A percentile compares a stretch with the other conserved stretches of the same genome.
Conservation (phyloP, 495 filamentous ascomycete genomes). For the Penicillium paradoxum region DNA sequence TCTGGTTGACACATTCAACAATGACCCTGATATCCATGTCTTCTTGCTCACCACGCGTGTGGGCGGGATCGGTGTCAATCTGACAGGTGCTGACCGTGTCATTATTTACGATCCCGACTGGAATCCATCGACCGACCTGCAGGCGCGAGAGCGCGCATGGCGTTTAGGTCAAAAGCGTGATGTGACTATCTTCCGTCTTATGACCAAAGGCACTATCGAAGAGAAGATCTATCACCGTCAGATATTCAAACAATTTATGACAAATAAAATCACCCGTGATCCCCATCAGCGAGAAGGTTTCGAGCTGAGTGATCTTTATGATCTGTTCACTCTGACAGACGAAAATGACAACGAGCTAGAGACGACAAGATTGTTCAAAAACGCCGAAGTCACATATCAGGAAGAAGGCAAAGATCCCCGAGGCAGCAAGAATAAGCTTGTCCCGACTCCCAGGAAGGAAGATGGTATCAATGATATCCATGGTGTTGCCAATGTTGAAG, state of each 20-base stretch:
- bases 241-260: constrained; percentile 94
- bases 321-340: constrained; percentile 77
- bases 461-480: constrained; percentile 44
- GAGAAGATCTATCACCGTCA: constrained; percentile 99
- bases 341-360: constrained; percentile 68
- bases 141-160: constrained; percentile 96
- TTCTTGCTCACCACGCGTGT: constrained; percentile 95
- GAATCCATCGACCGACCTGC: constrained; percentile 91
- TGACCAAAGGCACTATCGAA: constrained; percentile 97
- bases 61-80: constrained; percentile 86
- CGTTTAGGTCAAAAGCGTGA: constrained; percentile 89
- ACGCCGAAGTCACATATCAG: constrained; percentile 65
- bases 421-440: constrained; percentile 17
- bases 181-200: constrained; percentile 88
- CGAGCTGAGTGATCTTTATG: constrained; percentile 77
- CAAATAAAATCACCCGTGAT: constrained; percentile 89
- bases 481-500: constrained; percentile 57
- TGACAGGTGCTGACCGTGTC: constrained; percentile 91
- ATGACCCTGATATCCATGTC: constrained; percentile 67
- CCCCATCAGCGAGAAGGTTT: constrained; percentile 86
- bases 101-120: constrained; percentile 98
- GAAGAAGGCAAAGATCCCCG: constrained; percentile 21
- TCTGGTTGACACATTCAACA: constrained; percentile 90
- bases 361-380: constrained; percentile 78
- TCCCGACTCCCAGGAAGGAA: constrained; percentile 9